These are phyloP conservation scores for Globisporangium emineosum DNA, from an alignment of 352 stramenopile genomes.

Conservation along the genomic window DNA sequence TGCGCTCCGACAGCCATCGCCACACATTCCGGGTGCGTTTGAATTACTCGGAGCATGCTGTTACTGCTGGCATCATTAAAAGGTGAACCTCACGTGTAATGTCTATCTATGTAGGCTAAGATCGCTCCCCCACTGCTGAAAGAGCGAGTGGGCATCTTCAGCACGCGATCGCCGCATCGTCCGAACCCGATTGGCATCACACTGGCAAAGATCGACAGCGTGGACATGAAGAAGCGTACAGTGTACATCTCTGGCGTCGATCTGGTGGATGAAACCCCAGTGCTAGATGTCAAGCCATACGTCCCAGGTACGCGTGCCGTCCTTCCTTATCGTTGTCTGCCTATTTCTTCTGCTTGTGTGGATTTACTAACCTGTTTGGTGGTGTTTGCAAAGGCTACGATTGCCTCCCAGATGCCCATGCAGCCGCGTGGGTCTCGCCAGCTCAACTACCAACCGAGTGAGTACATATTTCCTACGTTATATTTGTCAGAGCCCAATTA, in stretches of 20 bases:
- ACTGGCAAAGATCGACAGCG: conserved; percentile 83
- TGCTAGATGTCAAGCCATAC: conserved; percentile 99
- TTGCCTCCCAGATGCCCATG: conserved; percentile 39
- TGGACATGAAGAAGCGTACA: conserved; percentile 50
- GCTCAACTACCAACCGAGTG: conserved; percentile 37
- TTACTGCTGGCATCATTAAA: not conserved
- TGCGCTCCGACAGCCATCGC: conserved; percentile 69
- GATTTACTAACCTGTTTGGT: not conserved
- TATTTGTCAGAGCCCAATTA: not conserved
- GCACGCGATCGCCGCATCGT: conserved; percentile 95
- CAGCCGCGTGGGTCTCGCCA: conserved; percentile 41
- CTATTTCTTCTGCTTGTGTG: not conserved
- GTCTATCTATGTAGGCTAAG: conserved; percentile 41
- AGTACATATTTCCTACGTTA: conserved; percentile 9
- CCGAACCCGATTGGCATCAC: conserved; percentile 95
- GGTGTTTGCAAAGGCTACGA: conserved; percentile 35
- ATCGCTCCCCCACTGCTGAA: conserved; percentile 69
- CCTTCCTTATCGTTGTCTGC: not conserved
- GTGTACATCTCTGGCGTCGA: conserved; percentile 89
- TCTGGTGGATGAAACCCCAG: conserved; percentile 95
- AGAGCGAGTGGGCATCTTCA: conserved; percentile 91
- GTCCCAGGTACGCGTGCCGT: conserved; percentile 61
- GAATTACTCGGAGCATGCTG: conserved; percentile 6
- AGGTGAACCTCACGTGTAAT: not conserved
- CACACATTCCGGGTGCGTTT: conserved; percentile 52